Base-by-base conservation (phyloP, 192 early-diverging fungal genomes). In the Coemansia pectinata region DNA sequence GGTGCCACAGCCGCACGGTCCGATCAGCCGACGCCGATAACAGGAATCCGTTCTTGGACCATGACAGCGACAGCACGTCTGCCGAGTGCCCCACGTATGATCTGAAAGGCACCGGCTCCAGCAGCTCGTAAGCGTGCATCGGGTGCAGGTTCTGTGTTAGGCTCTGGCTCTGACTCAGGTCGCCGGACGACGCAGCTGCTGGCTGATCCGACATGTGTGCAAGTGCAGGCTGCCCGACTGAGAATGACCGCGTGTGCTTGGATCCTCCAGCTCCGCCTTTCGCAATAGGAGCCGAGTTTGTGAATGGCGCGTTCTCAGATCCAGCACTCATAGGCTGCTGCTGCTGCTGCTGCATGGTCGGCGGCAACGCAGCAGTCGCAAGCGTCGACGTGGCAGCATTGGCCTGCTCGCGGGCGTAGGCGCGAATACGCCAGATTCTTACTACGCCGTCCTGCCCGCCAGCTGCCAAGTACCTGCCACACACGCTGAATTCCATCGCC, bases 1-100 rank as follows among this genome's bases (percentile, higher is more conserved):
- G 75, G 74, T 97, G 93, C 92, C 92, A 97, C 67, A 97, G 73
- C 19, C 93, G 85, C 33, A 97, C 94, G 0, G 91, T 93, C 60
- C 88, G 88, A 72, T 96, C 95, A 81, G 91, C 87, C 11, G 91
- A 93, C 17, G 91, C 88, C 8, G 91, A 91, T 31, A 94, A 75
- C 7, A 97, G 70, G 69, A 96, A 96, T 15, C 89, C 87, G 78
- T 91, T 90, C 66, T 89, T 90, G 63, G 88, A 90, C 90, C 90
- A 91, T 50, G 87, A 83, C 44, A 91, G 77, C 53, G 87, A 88
- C 34, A 93, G 78, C 17, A 97, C 85, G 63, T 93, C 88, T 0
- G 86, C 85, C 11, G 79, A 74, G 78, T 97, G 95, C 0, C 91
- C 94, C 14, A 68, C 73, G 68, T 91, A 95, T 25, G 91, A 88